These are phyloP conservation scores for Malus fusca DNA, from an alignment of 306 rosid genomes.

Conservation along the genomic window DNA sequence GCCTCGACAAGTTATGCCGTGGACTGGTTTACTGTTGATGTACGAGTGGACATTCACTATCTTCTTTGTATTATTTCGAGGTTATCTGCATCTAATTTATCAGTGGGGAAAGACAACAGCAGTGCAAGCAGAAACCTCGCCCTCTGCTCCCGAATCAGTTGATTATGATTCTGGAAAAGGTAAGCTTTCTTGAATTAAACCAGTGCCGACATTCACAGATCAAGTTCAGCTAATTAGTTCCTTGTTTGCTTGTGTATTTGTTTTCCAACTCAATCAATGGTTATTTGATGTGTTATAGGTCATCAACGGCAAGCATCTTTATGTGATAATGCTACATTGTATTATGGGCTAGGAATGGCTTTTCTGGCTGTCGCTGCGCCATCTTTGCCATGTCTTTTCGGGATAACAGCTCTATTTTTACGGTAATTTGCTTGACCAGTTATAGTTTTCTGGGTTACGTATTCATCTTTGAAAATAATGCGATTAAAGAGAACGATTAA, in stretches of 20 bases:
- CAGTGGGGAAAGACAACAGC: slow-evolving; percentile 69
- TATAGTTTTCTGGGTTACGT: not conserved
- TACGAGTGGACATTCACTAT: slow-evolving; percentile 90
- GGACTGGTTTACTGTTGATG: slow-evolving; percentile 97
- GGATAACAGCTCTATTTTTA: slow-evolving; percentile 80
- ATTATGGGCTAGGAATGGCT: slow-evolving; percentile 78
- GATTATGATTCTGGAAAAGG: slow-evolving; percentile 79
- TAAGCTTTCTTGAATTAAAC: slow-evolving; percentile 18
- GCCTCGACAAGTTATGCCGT: slow-evolving; percentile 91
- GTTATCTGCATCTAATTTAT: slow-evolving; percentile 62
- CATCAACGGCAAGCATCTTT: slow-evolving; percentile 66
- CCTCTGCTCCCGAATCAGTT: slow-evolving; percentile 47
- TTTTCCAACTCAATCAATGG: not conserved
- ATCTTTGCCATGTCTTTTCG: slow-evolving; percentile 76
- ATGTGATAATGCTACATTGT: slow-evolving; percentile 52
- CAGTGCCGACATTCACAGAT: not conserved
- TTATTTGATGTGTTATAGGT: slow-evolving; percentile 37
- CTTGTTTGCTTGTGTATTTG: not conserved
- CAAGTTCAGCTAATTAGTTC: not conserved
- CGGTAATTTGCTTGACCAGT: slow-evolving; percentile 39
- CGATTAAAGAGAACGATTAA: not conserved
- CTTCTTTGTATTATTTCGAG: slow-evolving; percentile 71
- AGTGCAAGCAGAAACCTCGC: slow-evolving; percentile 36
- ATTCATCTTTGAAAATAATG: not conserved
- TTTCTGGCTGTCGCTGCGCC: slow-evolving; percentile 83